These are phyloP conservation scores for Aspergillus sergii DNA, from an alignment of 2,329 filamentous ascomycete genomes.

Conservation along the genomic window DNA sequence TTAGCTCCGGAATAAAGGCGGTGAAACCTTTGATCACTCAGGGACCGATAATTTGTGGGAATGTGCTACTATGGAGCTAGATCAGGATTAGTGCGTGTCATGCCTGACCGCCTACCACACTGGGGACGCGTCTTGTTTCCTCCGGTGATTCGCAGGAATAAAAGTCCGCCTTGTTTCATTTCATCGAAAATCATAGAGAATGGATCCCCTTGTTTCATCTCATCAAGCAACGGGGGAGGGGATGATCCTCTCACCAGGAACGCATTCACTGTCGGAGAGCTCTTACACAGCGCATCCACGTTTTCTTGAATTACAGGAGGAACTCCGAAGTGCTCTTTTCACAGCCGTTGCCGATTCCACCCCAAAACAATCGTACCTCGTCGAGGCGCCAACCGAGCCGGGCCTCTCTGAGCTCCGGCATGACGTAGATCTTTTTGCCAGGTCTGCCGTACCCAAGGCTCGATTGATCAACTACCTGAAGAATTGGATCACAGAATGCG, in stretches of 20 bases:
- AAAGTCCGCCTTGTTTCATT: not conserved
- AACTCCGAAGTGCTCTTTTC: conserved; percentile 45
- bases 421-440: conserved; percentile 18
- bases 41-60: too few relatives aligned
- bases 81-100: too few relatives aligned
- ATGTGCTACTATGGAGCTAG: too few relatives aligned
- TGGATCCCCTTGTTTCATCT: not conserved
- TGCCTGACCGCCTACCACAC: not conserved
- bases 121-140: too few relatives aligned
- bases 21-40: too few relatives aligned
- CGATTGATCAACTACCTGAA: conserved; percentile 44
- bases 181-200: not conserved
- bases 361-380: conserved; percentile 28
- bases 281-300: conserved; percentile 37
- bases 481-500: conserved; percentile 39
- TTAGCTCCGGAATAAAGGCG: too few relatives aligned
- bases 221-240: conserved; percentile 15
- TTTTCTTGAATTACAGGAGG: conserved; percentile 48
- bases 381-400: conserved; percentile 37
- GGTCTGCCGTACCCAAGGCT: conserved; percentile 34
- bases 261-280: conserved; percentile 28
- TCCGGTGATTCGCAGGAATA: too few relatives aligned
- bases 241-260: conserved; percentile 27
- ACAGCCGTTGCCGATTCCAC: conserved; percentile 43
- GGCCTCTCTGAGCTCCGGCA: conserved; percentile 25